Percentiles rank a stretch among this genome's conserved stretches.
Conservation (phyloP, 2,329 filamentous ascomycete species). For the Fusarium anthophilum region DNA sequence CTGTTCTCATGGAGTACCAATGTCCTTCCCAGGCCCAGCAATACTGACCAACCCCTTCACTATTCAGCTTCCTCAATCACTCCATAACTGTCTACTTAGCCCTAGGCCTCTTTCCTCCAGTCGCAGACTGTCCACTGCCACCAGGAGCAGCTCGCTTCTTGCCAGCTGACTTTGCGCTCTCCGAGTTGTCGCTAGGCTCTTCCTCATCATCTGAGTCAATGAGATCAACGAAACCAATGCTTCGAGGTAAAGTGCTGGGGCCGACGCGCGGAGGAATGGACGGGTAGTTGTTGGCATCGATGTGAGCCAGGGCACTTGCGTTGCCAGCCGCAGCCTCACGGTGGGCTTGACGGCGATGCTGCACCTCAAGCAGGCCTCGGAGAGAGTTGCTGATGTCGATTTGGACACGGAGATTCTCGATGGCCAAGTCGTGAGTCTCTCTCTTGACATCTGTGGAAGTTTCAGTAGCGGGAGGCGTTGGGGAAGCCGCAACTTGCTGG, state of each 20-base stretch:
- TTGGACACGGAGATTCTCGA: too few species aligned
- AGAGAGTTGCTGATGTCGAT: too few species aligned
- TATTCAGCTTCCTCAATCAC: fast-evolving
- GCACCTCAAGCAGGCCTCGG: too few species aligned
- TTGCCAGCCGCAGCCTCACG: too few species aligned
- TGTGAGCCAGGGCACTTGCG: too few species aligned
- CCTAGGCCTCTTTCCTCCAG: background rate
- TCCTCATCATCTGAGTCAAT: background rate
- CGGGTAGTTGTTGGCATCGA: background rate
- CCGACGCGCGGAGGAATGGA: background rate
- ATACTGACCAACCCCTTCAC: background rate
- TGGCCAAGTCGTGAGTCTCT: too few species aligned
- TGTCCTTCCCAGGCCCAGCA: fast-evolving
- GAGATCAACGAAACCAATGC: background rate
- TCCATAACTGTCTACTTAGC: fast-evolving
- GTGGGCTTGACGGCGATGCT: too few species aligned
- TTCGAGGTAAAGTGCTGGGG: background rate
- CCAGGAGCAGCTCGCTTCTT: background rate
- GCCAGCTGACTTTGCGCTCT: background rate
- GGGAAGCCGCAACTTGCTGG: too few species aligned
- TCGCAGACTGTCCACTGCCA: fast-evolving
- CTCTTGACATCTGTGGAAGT: too few species aligned
- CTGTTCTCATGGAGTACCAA: fast-evolving
- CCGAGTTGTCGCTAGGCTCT: background rate
- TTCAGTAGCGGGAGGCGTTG: too few species aligned